Evolutionary conservation across 2,329 filamentous ascomycete genomes (phyloP), one percentile per base, ranked within the genome.

Genomic region (Fusarium sp.): DNA sequence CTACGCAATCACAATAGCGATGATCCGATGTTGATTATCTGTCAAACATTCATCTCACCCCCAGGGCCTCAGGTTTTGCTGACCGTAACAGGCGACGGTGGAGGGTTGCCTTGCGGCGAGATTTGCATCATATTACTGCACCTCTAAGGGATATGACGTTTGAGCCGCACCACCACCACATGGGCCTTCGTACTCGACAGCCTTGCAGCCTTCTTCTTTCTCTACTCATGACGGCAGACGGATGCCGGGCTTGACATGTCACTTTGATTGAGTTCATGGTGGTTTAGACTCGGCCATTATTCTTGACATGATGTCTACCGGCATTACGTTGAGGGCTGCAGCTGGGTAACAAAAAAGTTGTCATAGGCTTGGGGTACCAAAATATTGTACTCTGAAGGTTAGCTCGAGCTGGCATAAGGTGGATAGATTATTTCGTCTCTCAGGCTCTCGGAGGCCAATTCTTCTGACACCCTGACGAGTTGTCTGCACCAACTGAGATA

Each of bases 111-210:
- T 34, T 51, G 57, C 56, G 62, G 61, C 58, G 52, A 67, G 34
- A 37, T 53, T 65, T 74, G 70, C 72, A 74, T 73, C 72, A 74
- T 74, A 52, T 41, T 52, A 62, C 62, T 65, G 51, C 53, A 55
- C 60, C 49, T 46, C 57, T 6, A 29, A 27, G 22, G 42, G 58
- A 57, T 64, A 74, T 74, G 72, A 74, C 72, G 72, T 74, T 69
- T 67, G 46, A 66, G 62, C 61, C 53, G 62, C 46, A 67, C 67
- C 67, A 70, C 51, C 52, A 65, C 53, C 53, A 48, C 32, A 56
- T 46, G 61, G 46, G 13, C 25, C 45, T 55, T 27, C 42, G 18
- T 56, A 37, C 34, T 57, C 24, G 18, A 34, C 40, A 61, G 61
- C 51, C 24, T 57, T 69, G 60, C 42, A 57, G 41, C 53, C 48